Evolutionary conservation across 2,329 filamentous ascomycete species (phyloP).

Genomic region (Achaetomium macrosporum): DNA sequence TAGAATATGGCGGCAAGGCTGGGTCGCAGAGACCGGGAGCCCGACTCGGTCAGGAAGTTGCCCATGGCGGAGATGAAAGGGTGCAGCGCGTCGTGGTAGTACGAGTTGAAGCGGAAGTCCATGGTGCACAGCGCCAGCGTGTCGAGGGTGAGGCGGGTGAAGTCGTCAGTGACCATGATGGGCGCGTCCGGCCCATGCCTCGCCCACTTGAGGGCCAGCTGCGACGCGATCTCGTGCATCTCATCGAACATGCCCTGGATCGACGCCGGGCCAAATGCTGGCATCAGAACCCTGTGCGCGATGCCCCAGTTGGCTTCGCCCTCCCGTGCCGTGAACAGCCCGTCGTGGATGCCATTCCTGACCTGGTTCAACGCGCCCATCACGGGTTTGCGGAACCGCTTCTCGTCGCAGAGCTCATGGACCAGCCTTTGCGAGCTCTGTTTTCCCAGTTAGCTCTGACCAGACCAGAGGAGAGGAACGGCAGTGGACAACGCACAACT

Average conservation of each 20-base stretch:
- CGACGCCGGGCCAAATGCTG: conserved; percentile 62
- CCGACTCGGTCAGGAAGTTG: conserved; percentile 53
- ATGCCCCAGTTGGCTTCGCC: conserved; percentile 60
- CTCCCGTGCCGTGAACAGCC: conserved; percentile 54
- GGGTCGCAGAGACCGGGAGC: conserved; percentile 43
- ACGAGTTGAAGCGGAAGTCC: conserved; percentile 69
- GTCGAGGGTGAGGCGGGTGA: conserved; percentile 67
- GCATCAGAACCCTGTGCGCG: conserved; percentile 60
- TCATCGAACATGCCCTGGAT: conserved; percentile 65
- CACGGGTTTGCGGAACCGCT: conserved; percentile 57
- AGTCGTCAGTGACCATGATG: conserved; percentile 60
- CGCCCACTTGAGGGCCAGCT: conserved; percentile 64
- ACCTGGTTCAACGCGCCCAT: conserved; percentile 47
- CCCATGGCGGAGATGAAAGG: conserved; percentile 66
- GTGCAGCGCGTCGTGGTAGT: conserved; percentile 62
- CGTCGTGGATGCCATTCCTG: conserved; percentile 56
- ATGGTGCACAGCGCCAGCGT: conserved; percentile 67
- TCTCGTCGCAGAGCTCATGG: conserved; percentile 60
- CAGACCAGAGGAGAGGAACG: background rate
- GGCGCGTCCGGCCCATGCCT: conserved; percentile 51
- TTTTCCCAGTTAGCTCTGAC: background rate
- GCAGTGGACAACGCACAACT: conserved; percentile 14
- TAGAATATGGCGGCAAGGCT: conserved; percentile 44
- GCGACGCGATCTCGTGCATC: conserved; percentile 62
- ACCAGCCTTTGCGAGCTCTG: conserved; percentile 43